Evolutionary conservation across 164 flowering plant species (phyloP).

Genomic region (Tetracentron sinense): DNA sequence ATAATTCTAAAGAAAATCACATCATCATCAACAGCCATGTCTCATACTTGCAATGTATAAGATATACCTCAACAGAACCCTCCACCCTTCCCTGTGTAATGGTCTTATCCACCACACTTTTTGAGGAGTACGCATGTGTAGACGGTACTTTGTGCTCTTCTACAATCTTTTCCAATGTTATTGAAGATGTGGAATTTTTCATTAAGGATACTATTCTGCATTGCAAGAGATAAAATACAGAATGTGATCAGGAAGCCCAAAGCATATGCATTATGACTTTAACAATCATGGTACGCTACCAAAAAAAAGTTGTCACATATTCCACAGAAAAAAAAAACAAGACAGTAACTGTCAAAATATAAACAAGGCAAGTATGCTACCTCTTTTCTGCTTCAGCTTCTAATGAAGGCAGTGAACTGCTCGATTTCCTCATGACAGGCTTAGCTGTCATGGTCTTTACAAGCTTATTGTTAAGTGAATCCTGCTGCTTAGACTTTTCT

Average conservation of each 20-base stretch:
- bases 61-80: slow-evolving; percentile 58
- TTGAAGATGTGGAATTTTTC: slow-evolving; percentile 35
- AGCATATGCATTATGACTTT: background rate
- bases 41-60: background rate
- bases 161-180: slow-evolving; percentile 45
- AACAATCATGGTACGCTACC: background rate
- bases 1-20: background rate
- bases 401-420: slow-evolving; percentile 18
- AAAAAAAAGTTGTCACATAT: background rate
- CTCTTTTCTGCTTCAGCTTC: slow-evolving; percentile 47
- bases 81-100: slow-evolving; percentile 77
- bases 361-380: slow-evolving; percentile 26
- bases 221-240: slow-evolving; percentile 8
- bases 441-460: slow-evolving; percentile 11
- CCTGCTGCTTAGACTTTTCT: slow-evolving; percentile 16
- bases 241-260: background rate
- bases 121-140: slow-evolving; percentile 38
- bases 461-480: slow-evolving; percentile 9
- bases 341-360: background rate
- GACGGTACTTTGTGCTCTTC: slow-evolving; percentile 43
- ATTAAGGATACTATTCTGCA: slow-evolving; percentile 57
- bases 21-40: background rate
- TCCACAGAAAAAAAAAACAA: background rate
- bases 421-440: slow-evolving; percentile 22
- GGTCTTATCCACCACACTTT: slow-evolving; percentile 38